Base-by-base conservation (phyloP, 2,329 filamentous ascomycete genomes). In the Trichoderma sp. region DNA sequence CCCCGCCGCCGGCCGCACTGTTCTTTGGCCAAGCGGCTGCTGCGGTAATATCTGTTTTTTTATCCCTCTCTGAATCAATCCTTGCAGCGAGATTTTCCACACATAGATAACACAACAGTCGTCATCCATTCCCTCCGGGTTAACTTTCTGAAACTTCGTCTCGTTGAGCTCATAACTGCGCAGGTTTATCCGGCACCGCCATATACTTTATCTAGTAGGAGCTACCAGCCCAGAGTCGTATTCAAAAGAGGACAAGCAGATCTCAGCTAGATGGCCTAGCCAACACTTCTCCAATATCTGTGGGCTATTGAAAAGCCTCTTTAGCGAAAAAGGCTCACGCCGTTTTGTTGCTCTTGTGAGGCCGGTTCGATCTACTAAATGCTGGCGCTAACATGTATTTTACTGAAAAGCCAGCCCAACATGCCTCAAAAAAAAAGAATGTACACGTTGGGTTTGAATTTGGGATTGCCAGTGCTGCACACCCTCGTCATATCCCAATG, bases 1-100 rank as follows among this genome's bases (percentile, higher is more conserved):
- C 71, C 71, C 71, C 71, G 64, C 70, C n/a, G 58, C 43, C 34
- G 53, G 47, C 66, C 62, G 32, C 60, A 30, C 60, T 63, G 68
- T 32, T 15, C 28, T 30, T 60, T 30, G 53, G 18, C 60, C 36
- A 58, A 53, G 69, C 69, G 68, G 68, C 68, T 71, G 51, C 60
- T 63, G 68, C 68, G 68, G 60, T 64, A 64, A 71, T 64, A 70
- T 32, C 28, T 43, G 15, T 43, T 43, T 5, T 63, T 36, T 26
- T 26, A 36, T 36, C 58, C 21, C 34, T 36, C n/a, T 39, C 14
- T 57, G 21, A 47, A 51, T 18, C 61, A 60, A 58, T 39, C 61
- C 61, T 66, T 71, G 60, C 70, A 67, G 28, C 21, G 47, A 65
- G 43, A 57, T 34, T 60, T 39, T 21, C 24, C 70, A 56, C 43